Conservation (phyloP, 1,139 yeast species). For the Meyerozyma elateridarum region DNA sequence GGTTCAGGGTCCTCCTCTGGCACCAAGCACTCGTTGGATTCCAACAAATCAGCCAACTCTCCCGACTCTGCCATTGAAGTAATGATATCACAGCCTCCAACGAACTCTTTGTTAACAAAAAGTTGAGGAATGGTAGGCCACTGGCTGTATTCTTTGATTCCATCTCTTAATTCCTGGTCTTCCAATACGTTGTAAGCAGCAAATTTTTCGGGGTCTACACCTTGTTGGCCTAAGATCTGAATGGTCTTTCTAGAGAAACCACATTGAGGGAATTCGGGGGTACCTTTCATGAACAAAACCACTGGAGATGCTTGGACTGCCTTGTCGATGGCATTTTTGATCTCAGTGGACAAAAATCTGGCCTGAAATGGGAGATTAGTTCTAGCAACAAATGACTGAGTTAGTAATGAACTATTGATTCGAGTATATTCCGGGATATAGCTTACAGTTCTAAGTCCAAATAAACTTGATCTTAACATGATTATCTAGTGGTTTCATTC, state of each 20-base stretch:
- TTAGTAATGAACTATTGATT: too few species aligned
- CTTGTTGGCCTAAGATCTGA: constrained; percentile 90
- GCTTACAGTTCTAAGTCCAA: constrained; percentile 3
- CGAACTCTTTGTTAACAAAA: constrained; percentile 72
- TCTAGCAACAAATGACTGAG: neutral
- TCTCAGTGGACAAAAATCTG: constrained; percentile 72
- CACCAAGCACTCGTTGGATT: constrained; percentile 70
- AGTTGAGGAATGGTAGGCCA: constrained; percentile 93
- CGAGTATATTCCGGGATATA: too few species aligned
- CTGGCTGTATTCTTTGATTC: constrained; percentile 89
- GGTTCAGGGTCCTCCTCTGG: constrained; percentile 58
- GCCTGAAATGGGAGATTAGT: constrained; percentile 7
- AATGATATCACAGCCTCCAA: constrained; percentile 96
- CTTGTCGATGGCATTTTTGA: constrained; percentile 73
- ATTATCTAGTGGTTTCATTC: neutral
- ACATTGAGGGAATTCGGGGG: constrained; percentile 97
- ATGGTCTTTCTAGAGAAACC: constrained; percentile 96
- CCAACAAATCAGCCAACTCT: constrained; percentile 82
- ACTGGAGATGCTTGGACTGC: constrained; percentile 90
- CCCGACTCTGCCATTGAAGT: constrained; percentile 90
- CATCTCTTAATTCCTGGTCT: constrained; percentile 86
- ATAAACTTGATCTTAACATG: constrained; percentile 1
- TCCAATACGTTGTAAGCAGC: constrained; percentile 97
- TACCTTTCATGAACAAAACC: constrained; percentile 92
- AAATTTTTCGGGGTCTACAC: constrained; percentile 92